Evolutionary conservation across 2,329 filamentous ascomycete genomes (phyloP), one percentile per base, ranked within the genome.

Genomic region (Dothideomycetes sp.): DNA sequence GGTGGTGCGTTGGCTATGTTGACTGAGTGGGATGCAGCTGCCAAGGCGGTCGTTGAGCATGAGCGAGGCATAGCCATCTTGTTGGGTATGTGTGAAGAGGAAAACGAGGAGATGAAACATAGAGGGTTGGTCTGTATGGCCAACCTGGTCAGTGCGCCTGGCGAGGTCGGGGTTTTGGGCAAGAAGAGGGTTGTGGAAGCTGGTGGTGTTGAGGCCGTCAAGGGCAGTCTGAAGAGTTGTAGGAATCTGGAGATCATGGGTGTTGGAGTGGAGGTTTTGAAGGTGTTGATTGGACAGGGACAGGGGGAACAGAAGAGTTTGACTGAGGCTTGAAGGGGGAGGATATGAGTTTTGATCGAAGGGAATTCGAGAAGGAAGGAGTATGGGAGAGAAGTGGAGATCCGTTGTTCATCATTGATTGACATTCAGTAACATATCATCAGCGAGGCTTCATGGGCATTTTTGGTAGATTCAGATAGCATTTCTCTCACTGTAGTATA

Each of bases 1-100:
- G 87, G 88, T 3, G 91, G 91, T 1, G 89, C 87, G 0, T 61
- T 98, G 35, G 91, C 89, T 1, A 84, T 84, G 62, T 64, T 98
- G 17, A 87, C 87, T 0, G 76, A 78, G 20, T 87, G 81, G 57
- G 84, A 91, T 51, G 71, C 73, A 1, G 82, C 84, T 0, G 80
- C 89, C 1, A 70, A 74, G 2, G 80, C 74, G 4, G 71, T 96
- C 3, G 53, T 94, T 25, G 73, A 76, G 45, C 71, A 82, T 24
- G 76, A 84, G 4, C 72, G 82, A 11, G 86, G 85, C 1, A 70
- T 91, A 4, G 71, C 78, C 46, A 76, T 85, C n/a, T 53, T 96
- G n/a, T 61, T 98, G n/a, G 76, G 71, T 0, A 63, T 96, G 55
- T 94, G 86, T 53, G 67, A 69, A 12, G 86, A 94, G 48, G 69